Conservation (phyloP, 108 stramenopile genomes). For the Conticribra weissflogii region DNA sequence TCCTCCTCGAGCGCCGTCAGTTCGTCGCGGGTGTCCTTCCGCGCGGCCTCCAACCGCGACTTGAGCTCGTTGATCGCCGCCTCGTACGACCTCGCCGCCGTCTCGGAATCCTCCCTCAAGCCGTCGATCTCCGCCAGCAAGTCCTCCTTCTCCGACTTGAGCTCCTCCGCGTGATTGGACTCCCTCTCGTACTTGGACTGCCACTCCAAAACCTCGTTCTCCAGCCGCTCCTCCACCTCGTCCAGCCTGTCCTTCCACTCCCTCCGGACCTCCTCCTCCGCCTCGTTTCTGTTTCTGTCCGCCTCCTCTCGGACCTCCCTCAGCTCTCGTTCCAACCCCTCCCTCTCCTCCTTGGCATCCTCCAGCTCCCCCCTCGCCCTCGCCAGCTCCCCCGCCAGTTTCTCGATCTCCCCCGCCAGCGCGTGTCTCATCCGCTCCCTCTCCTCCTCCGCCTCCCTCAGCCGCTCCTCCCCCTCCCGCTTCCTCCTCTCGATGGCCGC, state of each 20-base stretch:
- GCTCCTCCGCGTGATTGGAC: slow-evolving; percentile 32
- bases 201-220: slow-evolving; percentile 25
- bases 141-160: slow-evolving; percentile 32
- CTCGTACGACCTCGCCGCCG: slow-evolving; percentile 41
- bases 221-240: slow-evolving; percentile 1
- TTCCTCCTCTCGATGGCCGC: slow-evolving; percentile 37
- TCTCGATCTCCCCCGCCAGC: slow-evolving; percentile 29
- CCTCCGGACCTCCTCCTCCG: slow-evolving; percentile 29
- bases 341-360: slow-evolving; percentile 38
- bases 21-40: slow-evolving; percentile 13
- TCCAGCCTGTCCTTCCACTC: slow-evolving; percentile 3
- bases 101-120: slow-evolving; percentile 36
- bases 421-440: slow-evolving; percentile 33
- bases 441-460: slow-evolving; percentile 18
- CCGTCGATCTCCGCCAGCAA: slow-evolving; percentile 29
- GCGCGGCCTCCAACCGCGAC: slow-evolving; percentile 24
- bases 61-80: slow-evolving; percentile 44
- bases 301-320: slow-evolving; percentile 27
- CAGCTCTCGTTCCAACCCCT: slow-evolving; percentile 29
- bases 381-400: slow-evolving; percentile 29
- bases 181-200: slow-evolving; percentile 36
- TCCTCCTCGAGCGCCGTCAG: slow-evolving; percentile 26
- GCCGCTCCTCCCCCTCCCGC: slow-evolving; percentile 16
- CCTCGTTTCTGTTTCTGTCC: slow-evolving; percentile 32
- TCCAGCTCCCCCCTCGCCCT: slow-evolving; percentile 35